These are phyloP conservation scores for Tetrahymena elliotti DNA, from an alignment of 73 alveolate genomes.

Conservation along the genomic window DNA sequence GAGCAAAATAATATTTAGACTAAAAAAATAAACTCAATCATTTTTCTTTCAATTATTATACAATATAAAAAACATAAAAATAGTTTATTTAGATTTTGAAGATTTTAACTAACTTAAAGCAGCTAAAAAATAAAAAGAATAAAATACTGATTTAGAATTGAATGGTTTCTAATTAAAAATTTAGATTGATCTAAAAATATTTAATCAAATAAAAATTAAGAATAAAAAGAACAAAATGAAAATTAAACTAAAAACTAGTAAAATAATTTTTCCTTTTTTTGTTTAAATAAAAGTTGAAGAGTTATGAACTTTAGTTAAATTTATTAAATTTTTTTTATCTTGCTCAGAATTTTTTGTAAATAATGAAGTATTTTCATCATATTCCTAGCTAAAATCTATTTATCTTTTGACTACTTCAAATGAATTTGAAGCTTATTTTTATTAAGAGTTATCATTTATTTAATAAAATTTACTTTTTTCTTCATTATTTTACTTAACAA, in stretches of 20 bases:
- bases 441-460: not conserved
- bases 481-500: not conserved
- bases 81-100: too few relatives aligned
- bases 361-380: not conserved
- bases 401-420: not conserved
- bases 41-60: too few relatives aligned
- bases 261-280: not conserved
- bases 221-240: not conserved
- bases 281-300: not conserved
- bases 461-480: not conserved
- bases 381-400: not conserved
- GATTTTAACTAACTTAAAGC: too few relatives aligned
- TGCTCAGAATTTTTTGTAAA: not conserved
- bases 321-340: not conserved
- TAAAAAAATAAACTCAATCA: too few relatives aligned
- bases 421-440: not conserved
- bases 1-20: too few relatives aligned
- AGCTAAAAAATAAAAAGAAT: too few relatives aligned
- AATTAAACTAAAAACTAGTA: not conserved
- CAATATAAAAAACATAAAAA: too few relatives aligned
- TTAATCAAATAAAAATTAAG: not conserved
- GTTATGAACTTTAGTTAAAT: too few relatives aligned
- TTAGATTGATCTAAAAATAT: too few relatives aligned
- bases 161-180: too few relatives aligned
- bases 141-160: too few relatives aligned